Base-by-base conservation (phyloP, 1,284 basidiomycete genomes). In the Ceratobasidium sp. region DNA sequence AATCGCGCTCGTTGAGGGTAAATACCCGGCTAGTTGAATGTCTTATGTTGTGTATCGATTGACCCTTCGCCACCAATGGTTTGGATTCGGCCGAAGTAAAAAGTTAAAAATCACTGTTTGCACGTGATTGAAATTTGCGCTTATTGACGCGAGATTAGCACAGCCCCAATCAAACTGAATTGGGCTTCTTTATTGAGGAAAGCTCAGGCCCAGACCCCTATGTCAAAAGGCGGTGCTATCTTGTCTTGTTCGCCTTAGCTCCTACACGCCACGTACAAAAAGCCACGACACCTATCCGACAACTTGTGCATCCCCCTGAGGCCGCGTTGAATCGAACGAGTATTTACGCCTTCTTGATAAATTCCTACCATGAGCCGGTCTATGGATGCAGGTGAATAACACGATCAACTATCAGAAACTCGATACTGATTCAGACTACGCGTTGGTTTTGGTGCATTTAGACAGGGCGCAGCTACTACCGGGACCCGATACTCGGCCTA, bases 381-480 rank as follows among this genome's bases (percentile, higher is more conserved):
- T 43, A 62, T 15, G 8, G 37, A 62, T 19, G 9, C 59, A 43
- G 59, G 59, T 62, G 8, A 40, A 37, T 34, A 29, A 13, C 25
- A 25, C 13, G 4, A 6, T 34, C 9, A 4, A 4, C 17, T 37
- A 8, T 59, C 8, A 11, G 15, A 37, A 17, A 15, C 13, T 49
- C 19, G 46, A 13, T 19, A 13, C 46, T 49, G 19, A 49, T 17
- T 15, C 13, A 15, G 4, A 15, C 19, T 15, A 19, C 46, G 46
- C n/a, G 19, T 62, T 17, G 8, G 34, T 43, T 62, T n/a, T 34
- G 25, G 34, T 61, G 25, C 25, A 34, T 19, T 7, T 67, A 67
- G 65, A 67, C 49, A 25, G 46, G 25, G 65, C 52, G 5, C 46
- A 52, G n/a, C 46, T 67, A 17, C 32, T 67, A 17, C 37, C 65